Base-by-base conservation (phyloP, 139 green algal genomes). In the Haematococcus sp. region DNA sequence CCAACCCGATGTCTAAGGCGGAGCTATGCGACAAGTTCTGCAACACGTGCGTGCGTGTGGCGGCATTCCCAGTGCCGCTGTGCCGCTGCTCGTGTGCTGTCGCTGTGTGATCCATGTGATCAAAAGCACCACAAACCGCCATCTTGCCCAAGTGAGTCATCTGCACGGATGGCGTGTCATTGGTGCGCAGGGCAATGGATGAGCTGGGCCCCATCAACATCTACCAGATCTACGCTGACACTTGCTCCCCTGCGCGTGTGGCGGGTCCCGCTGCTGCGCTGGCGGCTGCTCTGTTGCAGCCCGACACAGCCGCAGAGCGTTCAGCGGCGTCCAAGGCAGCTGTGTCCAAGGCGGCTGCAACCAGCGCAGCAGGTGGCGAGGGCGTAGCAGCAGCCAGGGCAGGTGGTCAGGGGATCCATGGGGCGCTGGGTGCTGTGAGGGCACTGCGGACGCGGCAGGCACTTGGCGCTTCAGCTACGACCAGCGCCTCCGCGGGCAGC, bases 191-290 rank as follows among this genome's bases (percentile, higher is more conserved):
- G 70, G 79, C 83, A 0, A 72, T 76, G 4, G 52, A 49, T 16
- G 84, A 89, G 75, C 52, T 85, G 64, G 80, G 80, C 15, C 20
- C 59, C 43, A 89, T 89, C 66, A 89, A 91, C 64, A 91, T 88
- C 33, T 89, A 89, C 61, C 75, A 91, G 34, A 94, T 96, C 33
- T 95, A 89, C 35, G 91, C 83, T 2, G 89, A 93, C 73, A 68
- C 91, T 28, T 94, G 90, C 76, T 40, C 83, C 23, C 13, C 33
- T 33, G 4, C 71, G 3, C 56, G 64, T 28, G 35, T 68, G 70
- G 20, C 25, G 7, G 33, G 28, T 2, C 33, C 61, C 5, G 54
- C 54, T 11, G 17, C n/a, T 22, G 70, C 56, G 2, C 54, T 75
- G 3, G 70, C 27, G 7, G 20, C 15, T 23, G 34, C 55, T 5